A percentile compares a stretch with the other conserved stretches of the same genome.
phyloP scores from a whole-genome alignment of 192 early-diverging fungal species.

The Coemansia sp. region DNA sequence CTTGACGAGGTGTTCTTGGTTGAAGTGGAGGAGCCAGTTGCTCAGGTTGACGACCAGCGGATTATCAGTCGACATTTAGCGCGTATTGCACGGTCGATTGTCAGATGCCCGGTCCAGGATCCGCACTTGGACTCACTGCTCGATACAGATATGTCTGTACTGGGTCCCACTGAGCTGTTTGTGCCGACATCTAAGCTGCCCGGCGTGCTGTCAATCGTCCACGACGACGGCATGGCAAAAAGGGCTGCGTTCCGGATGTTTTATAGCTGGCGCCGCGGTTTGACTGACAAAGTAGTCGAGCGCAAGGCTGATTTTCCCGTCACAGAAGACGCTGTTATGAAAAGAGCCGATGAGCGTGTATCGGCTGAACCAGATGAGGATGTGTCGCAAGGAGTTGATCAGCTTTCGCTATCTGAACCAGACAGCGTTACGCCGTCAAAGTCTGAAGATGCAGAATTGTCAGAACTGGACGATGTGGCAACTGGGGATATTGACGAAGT shows the following conservation, averaged over 20 bases:
- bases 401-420: neutral
- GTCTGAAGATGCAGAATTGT: too few species aligned
- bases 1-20: neutral
- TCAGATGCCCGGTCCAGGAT: neutral
- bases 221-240: slow-evolving; percentile 1
- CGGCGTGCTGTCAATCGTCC: neutral
- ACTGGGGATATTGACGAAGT: too few species aligned
- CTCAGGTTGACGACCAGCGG: neutral
- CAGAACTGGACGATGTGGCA: too few species aligned
- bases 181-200: neutral
- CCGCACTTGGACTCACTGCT: neutral
- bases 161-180: neutral
- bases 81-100: slow-evolving; percentile 5
- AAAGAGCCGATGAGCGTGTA: neutral
- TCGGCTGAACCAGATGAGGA: neutral
- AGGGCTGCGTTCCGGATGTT: slow-evolving; percentile 7
- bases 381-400: neutral
- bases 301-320: neutral
- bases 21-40: too few species aligned
- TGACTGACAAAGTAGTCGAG: neutral
- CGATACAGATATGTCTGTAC: neutral
- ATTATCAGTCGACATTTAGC: slow-evolving; percentile 1
- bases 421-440: neutral
- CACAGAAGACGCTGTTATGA: neutral
- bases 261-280: neutral